These are phyloP conservation scores for Chalciporus pseudorubinellus DNA, from an alignment of 768 basidiomycete genomes.

Conservation along the genomic window DNA sequence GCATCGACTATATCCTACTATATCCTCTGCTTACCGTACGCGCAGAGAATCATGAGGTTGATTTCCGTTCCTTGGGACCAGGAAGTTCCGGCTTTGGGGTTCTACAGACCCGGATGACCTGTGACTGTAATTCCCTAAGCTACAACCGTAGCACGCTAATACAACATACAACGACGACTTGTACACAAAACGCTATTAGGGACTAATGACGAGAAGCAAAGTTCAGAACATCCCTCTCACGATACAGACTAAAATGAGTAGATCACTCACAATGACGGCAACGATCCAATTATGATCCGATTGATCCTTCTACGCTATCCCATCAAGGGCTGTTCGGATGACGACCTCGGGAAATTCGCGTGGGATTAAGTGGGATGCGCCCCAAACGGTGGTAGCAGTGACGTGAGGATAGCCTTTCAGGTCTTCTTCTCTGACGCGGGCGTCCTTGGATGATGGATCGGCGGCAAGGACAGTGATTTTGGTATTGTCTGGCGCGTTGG, in stretches of 20 bases:
- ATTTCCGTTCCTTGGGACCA: no score
- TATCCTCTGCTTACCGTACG: no score
- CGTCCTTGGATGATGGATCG: slow-evolving; percentile 5
- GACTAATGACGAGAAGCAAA: no score
- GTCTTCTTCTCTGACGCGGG: slow-evolving; percentile 1
- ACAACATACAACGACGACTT: no score
- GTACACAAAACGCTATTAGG: neutral
- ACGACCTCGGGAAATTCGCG: slow-evolving; percentile 14
- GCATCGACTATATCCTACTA: no score
- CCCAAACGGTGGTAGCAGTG: slow-evolving; percentile 1
- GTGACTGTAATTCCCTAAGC: no score
- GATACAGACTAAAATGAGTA: neutral
- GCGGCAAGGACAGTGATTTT: slow-evolving; percentile 11
- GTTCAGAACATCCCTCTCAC: neutral
- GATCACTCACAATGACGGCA: neutral
- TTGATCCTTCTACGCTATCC: neutral
- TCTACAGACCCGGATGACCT: no score
- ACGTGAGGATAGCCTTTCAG: slow-evolving; percentile 8
- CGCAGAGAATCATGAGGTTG: no score
- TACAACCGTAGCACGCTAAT: no score
- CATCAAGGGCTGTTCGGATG: slow-evolving; percentile 11
- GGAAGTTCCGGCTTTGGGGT: no score
- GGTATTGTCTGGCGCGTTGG: slow-evolving; percentile 6
- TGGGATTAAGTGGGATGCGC: slow-evolving; percentile 14
- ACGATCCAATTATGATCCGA: neutral